phyloP scores from a whole-genome alignment of 257 asterid species.

The Phtheirospermum japonicum region DNA sequence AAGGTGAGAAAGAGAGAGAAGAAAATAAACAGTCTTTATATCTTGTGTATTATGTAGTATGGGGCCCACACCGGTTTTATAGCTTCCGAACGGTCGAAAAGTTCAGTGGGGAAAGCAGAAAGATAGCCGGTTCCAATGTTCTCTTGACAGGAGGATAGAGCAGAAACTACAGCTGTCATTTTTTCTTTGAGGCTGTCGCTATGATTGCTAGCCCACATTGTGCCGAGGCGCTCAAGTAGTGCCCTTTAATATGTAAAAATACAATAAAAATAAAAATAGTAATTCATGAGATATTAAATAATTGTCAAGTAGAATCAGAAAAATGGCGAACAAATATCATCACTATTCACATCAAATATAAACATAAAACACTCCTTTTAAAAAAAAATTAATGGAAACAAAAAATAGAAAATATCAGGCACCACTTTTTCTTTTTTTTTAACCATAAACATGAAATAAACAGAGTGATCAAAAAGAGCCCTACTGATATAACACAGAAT shows the following conservation, averaged over 20 bases:
- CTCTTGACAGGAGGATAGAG: conserved; percentile 58
- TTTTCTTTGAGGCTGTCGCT: conserved; percentile 53
- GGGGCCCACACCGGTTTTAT: conserved; percentile 84
- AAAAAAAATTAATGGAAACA: no score
- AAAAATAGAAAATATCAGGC: no score
- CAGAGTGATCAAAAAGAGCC: no score
- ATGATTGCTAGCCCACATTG: conserved; percentile 87
- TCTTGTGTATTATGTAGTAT: conserved; percentile 91
- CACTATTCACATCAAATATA: no score
- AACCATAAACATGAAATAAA: neutral
- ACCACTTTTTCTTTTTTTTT: no score
- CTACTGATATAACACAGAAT: no score
- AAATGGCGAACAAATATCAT: no score
- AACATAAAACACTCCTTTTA: no score
- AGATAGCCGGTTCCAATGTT: conserved; percentile 76
- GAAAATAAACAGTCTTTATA: neutral
- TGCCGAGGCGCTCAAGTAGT: conserved; percentile 84
- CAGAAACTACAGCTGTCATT: conserved; percentile 58
- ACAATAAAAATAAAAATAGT: no score
- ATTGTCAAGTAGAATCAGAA: no score
- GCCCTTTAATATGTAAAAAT: conserved; percentile 50
- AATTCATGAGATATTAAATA: no score
- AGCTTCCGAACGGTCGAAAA: conserved; percentile 71
- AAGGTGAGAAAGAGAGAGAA: neutral
- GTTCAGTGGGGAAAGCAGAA: conserved; percentile 76